A percentile compares a stretch with the other conserved stretches of the same genome.
phyloP scores from a whole-genome alignment of 176 grass and related monocot species.

The Lolium perenne region DNA sequence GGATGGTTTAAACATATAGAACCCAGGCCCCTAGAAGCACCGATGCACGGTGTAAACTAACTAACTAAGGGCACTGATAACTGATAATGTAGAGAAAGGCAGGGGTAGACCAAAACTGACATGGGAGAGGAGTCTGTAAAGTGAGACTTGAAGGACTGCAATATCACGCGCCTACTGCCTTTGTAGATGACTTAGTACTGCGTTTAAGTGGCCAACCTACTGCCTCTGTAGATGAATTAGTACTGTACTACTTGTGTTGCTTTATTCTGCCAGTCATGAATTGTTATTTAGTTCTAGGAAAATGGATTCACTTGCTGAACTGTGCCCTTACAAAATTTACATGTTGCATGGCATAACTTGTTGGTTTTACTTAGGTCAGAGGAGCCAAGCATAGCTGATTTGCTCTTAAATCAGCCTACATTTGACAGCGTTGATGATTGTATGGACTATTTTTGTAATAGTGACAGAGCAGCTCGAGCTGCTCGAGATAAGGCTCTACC shows the following conservation, averaged over 20 bases:
- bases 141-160: background rate
- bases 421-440: background rate
- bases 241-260: background rate
- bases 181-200: no score
- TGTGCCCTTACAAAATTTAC: background rate
- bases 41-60: background rate
- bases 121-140: background rate
- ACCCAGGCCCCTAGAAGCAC: background rate
- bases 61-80: background rate
- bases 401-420: background rate
- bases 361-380: constrained; percentile 27
- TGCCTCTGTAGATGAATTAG: background rate
- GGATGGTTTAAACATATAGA: background rate
- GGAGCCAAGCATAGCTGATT: background rate
- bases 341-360: background rate
- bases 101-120: background rate
- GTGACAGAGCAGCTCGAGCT: background rate
- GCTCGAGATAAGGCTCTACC: background rate
- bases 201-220: background rate
- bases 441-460: background rate
- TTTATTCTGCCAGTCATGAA: background rate
- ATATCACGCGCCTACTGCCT: background rate
- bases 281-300: background rate
- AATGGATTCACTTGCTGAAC: background rate
- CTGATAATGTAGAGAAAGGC: background rate